Conservation (phyloP, 1,284 basidiomycete species). For the Heimioporus punctisporus region DNA sequence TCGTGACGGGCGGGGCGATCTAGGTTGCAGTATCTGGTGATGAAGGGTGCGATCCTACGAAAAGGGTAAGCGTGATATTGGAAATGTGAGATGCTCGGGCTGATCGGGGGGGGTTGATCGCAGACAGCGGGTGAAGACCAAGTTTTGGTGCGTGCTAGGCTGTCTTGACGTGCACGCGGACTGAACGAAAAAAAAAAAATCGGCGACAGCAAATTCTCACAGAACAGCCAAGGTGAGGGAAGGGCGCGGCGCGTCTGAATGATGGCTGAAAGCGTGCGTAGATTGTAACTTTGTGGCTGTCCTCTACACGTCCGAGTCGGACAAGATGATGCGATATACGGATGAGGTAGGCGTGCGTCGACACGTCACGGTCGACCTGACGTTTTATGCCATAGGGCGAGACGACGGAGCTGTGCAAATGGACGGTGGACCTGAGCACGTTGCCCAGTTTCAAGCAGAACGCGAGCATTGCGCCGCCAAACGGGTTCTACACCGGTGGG, state of each 20-base stretch:
- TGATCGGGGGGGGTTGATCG: slow-evolving; percentile 12
- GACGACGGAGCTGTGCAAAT: slow-evolving; percentile 77
- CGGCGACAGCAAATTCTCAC: slow-evolving; percentile 69
- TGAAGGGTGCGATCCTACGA: slow-evolving; percentile 80
- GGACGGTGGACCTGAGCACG: slow-evolving; percentile 80
- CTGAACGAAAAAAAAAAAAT: too few species aligned
- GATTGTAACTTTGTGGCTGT: slow-evolving; percentile 79
- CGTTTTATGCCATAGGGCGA: slow-evolving; percentile 49
- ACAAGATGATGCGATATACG: slow-evolving; percentile 76
- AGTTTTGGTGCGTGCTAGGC: too few species aligned
- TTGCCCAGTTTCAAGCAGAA: slow-evolving; percentile 77
- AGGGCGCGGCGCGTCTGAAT: neutral
- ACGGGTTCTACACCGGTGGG: slow-evolving; percentile 79
- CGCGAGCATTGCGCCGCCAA: slow-evolving; percentile 48
- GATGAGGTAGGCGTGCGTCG: slow-evolving; percentile 57
- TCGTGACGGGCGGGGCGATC: slow-evolving; percentile 14
- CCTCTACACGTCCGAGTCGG: slow-evolving; percentile 73
- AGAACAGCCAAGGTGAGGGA: slow-evolving; percentile 57
- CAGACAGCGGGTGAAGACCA: slow-evolving; percentile 76
- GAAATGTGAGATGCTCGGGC: slow-evolving; percentile 19
- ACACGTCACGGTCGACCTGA: slow-evolving; percentile 18
- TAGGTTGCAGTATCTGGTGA: slow-evolving; percentile 81
- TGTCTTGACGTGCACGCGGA: too few species aligned
- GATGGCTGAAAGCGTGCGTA: slow-evolving; percentile 26
- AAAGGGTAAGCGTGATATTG: slow-evolving; percentile 58